Evolutionary conservation across 2,329 filamentous ascomycete species (phyloP), one percentile per base, ranked within the genome.

Genomic region (Fusarium anthophilum): DNA sequence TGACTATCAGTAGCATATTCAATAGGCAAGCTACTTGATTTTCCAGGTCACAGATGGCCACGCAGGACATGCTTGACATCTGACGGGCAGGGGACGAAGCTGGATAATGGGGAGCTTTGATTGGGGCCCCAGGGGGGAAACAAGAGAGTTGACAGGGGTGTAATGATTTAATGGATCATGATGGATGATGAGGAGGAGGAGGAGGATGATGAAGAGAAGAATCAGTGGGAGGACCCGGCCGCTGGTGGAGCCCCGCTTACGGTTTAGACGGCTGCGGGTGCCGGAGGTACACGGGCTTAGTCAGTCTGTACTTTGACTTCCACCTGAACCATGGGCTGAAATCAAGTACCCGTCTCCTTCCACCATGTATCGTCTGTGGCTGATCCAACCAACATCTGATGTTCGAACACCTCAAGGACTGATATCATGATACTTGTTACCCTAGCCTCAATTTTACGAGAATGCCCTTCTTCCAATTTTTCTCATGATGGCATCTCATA

Each of bases 381-480:
- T 72, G 54, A 70, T 70, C 47, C 58, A 67, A 48, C 41, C 14
- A 55, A 78, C 73, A 78, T 76, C 75, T 70, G 76, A 77, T 78
- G 67, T 72, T 69, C 39, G 60, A 68, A 56, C 73, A 50, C 39
- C 58, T 64, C 58, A 63, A 68, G 50, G 61, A n/a, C 54, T 62
- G 74, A 67, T 77, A 72, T 78, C 74, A 77, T 75, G 76, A 78
- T 75, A 78, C 74, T 45, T 75, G 32, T 74, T 67, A 44, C 58
- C 70, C 61, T 74, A 66, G 73, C 73, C 47, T 69, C 58, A 50
- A 60, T 63, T 68, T 55, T 47, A 58, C 50, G 66, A 76, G 54
- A 66, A 63, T 60, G 64, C 66, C 62, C 77, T 73, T 61, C n/a
- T 43, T 66, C 56, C 30, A 53, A 43, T 51, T 58, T 47, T 44